Base-by-base conservation (phyloP, 805 yeast species). In the Starmerella cellae region DNA sequence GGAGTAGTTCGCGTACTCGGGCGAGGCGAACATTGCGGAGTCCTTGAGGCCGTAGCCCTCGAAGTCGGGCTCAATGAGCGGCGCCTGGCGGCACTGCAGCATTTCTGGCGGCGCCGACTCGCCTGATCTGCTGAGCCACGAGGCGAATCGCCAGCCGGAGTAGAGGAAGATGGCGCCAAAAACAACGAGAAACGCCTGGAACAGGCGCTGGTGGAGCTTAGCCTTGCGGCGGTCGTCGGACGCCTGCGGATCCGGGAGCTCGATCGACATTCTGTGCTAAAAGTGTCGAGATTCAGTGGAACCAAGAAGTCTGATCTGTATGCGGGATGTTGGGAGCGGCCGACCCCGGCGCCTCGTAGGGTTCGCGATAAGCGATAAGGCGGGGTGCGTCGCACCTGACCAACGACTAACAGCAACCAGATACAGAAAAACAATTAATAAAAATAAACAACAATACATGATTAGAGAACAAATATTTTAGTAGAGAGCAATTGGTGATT, bases 1-100 rank as follows among this genome's bases (percentile, higher is more conserved):
- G 11, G 56, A 51, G 21, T 42, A 23, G 27, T 40, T 18, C 11
- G 17, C 13, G 44, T 47, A 51, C 27, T 41, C 41, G 4, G 35
- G 37, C 10, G 47, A 28, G 26, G 41, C 19, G 37, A 46, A 44
- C 8, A 17, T 11, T 24, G 41, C 30, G 21, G 45, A 38, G 31
- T 41, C 32, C 26, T 22, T 36, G 17, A 46, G 27, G 14, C 42
- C 42, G 11, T 17, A 35, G 13, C 30, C 38, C 27, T 24, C 39
- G 39, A 37, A 46, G 14, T 43, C 38, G 13, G 50, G 50, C 14
- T 2, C 27, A 5, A 46, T 10, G 23, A 3, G 3, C 16, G 35
- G 24, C 2, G 39, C 14, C 35, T 46, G 50, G 13, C 10, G 26
- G 45, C 50, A 46, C 35, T 27, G 35, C 37, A 37, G 31, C 21